Evolutionary conservation across 257 asterid genomes (phyloP), one percentile per base, ranked within the genome.

Genomic region (Nicotiana benthamiana): DNA sequence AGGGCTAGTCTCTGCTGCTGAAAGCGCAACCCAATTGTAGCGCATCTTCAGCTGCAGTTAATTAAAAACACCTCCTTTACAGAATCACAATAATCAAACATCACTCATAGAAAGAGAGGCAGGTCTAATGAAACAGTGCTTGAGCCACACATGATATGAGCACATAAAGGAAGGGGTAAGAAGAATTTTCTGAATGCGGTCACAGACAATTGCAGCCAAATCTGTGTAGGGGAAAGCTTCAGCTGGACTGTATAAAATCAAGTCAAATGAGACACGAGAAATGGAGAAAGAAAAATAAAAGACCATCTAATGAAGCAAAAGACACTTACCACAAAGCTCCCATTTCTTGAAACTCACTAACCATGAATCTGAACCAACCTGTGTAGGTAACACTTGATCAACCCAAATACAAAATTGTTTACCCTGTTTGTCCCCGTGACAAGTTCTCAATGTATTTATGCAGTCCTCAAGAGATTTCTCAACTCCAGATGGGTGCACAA

Each of bases 311-410:
- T 16, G 15, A 72, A 86, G 26, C 63, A 72, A 53, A 22, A 13
- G 30, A 80, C 30, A 66, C 90, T 86, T 77, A 92, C 99, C 98
- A 76, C 85, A 85, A 84, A 88, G 93, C 84, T 94, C 98, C 92
- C 96, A 96, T 80, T 91, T 96, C 95, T 92, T 96, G 87, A 91
- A 94, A 79, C 84, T 90, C 65, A 92, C 97, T 46, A 92, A 83
- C 98, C 99, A 96, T 1, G 91, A 85, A 70, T 89, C 94, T 22
- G 92, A 90, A 79, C 91, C 94, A 77, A 89, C 84, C 86, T 90
- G 89, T 18, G 43, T 65, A 32, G 97, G 88, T 28, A 94, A 75
- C 61, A 94, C 97, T 88, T 94, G 99, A 85, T 96, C 99, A 15
- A 94, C 97, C 97, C 97, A 96, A 77, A 92, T 91, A 43, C 90